Conservation (phyloP, 31 red algal species). For the Endocladia muricata region DNA sequence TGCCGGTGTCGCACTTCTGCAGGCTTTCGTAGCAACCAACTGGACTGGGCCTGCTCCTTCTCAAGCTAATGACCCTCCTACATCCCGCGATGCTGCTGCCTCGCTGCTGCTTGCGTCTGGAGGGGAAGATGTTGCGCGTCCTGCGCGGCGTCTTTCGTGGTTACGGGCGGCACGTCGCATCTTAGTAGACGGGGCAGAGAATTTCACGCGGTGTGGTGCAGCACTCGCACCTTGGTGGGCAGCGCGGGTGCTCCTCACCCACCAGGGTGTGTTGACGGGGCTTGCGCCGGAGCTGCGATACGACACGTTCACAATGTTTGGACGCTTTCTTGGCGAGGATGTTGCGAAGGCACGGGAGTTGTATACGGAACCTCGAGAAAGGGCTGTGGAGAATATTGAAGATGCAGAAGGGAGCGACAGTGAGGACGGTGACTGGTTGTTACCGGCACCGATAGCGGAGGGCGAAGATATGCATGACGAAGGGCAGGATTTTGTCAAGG, state of each 20-base stretch:
- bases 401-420: background rate
- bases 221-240: constrained; percentile 59
- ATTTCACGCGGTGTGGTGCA: constrained; percentile 18
- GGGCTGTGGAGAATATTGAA: background rate
- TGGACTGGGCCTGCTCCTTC: constrained; percentile 67
- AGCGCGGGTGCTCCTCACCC: constrained; percentile 33
- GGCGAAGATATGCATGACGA: constrained; percentile 31
- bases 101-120: constrained; percentile 24
- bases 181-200: constrained; percentile 26
- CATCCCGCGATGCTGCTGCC: constrained; percentile 15
- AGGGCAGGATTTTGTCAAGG: constrained; percentile 31
- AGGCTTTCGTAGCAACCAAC: constrained; percentile 69
- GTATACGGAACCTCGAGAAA: background rate
- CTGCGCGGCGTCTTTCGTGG: constrained; percentile 18
- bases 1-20: constrained; percentile 64
- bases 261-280: constrained; percentile 38
- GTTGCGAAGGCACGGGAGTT: constrained; percentile 24
- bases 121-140: constrained; percentile 47
- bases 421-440: constrained; percentile 16
- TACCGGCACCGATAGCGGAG: constrained; percentile 30
- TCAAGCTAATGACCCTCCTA: background rate
- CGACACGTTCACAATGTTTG: constrained; percentile 30
- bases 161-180: constrained; percentile 37
- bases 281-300: constrained; percentile 38
- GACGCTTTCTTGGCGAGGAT: constrained; percentile 37